A percentile compares a stretch with the other conserved stretches of the same genome.
Evolutionary conservation across 2,329 filamentous ascomycete species (phyloP).

Genomic region (Aschersonia sp.): DNA sequence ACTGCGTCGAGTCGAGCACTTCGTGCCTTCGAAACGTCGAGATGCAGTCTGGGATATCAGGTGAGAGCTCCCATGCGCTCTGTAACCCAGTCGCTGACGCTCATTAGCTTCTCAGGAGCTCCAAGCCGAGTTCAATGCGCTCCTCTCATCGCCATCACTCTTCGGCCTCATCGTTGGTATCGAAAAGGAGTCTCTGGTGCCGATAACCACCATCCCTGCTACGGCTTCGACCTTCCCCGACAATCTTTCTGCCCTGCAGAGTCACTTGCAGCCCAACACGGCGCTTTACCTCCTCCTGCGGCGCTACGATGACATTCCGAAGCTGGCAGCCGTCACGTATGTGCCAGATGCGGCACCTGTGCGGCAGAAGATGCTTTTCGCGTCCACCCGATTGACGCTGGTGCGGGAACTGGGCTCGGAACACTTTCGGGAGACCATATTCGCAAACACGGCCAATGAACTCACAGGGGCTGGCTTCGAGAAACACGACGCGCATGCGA

Average conservation of each 20-base stretch:
- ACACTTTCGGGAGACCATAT: constrained; percentile 63
- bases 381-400: constrained; percentile 60
- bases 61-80: constrained; percentile 18
- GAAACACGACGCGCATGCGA: constrained; percentile 55
- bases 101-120: constrained; percentile 60
- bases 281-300: constrained; percentile 66
- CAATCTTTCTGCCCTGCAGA: constrained; percentile 48
- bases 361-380: constrained; percentile 78
- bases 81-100: not conserved
- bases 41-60: constrained; percentile 72
- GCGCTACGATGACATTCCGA: constrained; percentile 41
- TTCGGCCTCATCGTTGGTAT: constrained; percentile 64
- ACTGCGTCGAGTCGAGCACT: no score
- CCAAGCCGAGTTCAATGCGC: constrained; percentile 53
- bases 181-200: constrained; percentile 50
- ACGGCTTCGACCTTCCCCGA: constrained; percentile 42
- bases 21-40: no score
- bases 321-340: constrained; percentile 60
- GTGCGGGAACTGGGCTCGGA: constrained; percentile 65
- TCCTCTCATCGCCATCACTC: constrained; percentile 45
- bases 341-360: constrained; percentile 68
- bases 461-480: constrained; percentile 55
- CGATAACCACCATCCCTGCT: constrained; percentile 38
- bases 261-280: constrained; percentile 49
- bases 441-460: constrained; percentile 56